A percentile compares a stretch with the other conserved stretches of the same genome.
Evolutionary conservation across 1,284 basidiomycete species (phyloP).

Genomic region (Puccinia horiana): DNA sequence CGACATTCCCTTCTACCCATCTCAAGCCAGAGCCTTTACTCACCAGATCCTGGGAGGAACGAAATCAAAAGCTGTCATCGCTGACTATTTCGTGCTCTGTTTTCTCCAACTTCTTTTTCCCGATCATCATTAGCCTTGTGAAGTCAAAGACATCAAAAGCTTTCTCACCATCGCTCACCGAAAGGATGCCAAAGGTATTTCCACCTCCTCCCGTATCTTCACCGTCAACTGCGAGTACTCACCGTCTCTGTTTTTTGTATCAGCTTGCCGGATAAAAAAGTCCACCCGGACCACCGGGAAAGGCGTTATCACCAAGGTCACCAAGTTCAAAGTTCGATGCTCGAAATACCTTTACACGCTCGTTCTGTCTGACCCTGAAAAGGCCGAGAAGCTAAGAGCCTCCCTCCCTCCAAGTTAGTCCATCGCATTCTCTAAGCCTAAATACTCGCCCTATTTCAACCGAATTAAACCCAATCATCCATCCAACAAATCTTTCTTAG

Average conservation of each 20-base stretch:
- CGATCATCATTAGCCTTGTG: not conserved
- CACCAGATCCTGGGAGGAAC: slow-evolving; percentile 1
- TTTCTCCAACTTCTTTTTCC: not conserved
- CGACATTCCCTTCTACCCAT: not conserved
- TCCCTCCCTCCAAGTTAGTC: slow-evolving; percentile 86
- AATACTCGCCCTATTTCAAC: not conserved
- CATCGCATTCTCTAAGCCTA: slow-evolving; percentile 1
- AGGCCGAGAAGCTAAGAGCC: slow-evolving; percentile 97
- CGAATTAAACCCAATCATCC: too few relatives aligned
- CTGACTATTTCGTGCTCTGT: slow-evolving; percentile 8
- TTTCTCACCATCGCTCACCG: slow-evolving; percentile 68
- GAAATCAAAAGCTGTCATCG: slow-evolving; percentile 9
- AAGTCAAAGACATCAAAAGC: slow-evolving; percentile 14
- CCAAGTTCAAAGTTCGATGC: slow-evolving; percentile 99
- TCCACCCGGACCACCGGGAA: slow-evolving; percentile 64
- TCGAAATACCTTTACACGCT: slow-evolving; percentile 97
- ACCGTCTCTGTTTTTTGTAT: slow-evolving; percentile 18
- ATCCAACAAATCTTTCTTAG: not conserved
- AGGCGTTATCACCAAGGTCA: slow-evolving; percentile 72
- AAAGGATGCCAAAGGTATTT: slow-evolving; percentile 65
- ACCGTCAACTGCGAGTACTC: slow-evolving; percentile 38
- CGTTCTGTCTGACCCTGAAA: slow-evolving; percentile 90
- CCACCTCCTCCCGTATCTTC: not conserved
- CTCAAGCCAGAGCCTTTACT: slow-evolving; percentile 3
- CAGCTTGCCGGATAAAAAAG: slow-evolving; percentile 96